Evolutionary conservation across 148 eudicot species (phyloP).

Genomic region (Silene uniflora): DNA sequence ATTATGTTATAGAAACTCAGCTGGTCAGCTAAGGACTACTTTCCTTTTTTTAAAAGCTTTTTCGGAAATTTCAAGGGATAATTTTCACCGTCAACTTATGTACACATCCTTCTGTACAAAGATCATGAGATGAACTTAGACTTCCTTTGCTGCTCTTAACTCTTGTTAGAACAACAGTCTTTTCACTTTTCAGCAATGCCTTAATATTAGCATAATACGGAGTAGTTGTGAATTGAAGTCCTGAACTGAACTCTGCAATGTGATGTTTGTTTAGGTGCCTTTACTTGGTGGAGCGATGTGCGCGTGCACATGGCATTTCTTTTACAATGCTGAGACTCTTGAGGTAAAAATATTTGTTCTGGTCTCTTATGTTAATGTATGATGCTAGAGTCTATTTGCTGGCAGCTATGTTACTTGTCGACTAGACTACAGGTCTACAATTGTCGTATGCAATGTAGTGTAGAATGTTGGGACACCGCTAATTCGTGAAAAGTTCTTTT

Average conservation of each 20-base stretch:
- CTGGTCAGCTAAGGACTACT: too few species aligned
- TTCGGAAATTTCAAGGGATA: too few species aligned
- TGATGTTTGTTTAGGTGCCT: slow-evolving; percentile 56
- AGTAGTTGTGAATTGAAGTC: background rate
- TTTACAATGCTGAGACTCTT: slow-evolving; percentile 80
- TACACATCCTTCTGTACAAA: background rate
- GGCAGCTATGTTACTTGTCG: background rate
- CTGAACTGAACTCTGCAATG: slow-evolving; percentile 8
- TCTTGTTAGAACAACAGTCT: background rate
- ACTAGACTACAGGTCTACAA: too few species aligned
- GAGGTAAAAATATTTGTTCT: slow-evolving; percentile 38
- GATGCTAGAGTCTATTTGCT: background rate
- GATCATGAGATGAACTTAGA: background rate
- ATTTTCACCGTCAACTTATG: background rate
- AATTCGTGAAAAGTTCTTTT: too few species aligned
- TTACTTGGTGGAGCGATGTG: slow-evolving; percentile 96
- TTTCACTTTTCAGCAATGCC: background rate
- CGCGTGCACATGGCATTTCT: slow-evolving; percentile 99
- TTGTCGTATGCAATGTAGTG: background rate
- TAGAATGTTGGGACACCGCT: background rate
- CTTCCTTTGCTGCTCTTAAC: background rate
- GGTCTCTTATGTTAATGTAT: background rate
- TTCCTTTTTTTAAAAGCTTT: too few species aligned
- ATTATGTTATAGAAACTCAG: too few species aligned
- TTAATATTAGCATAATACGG: background rate